Percentiles rank a stretch among this genome's conserved stretches.
These are phyloP conservation scores for Aristolochia californica DNA, from an alignment of 164 flowering plant genomes.

Conservation along the genomic window DNA sequence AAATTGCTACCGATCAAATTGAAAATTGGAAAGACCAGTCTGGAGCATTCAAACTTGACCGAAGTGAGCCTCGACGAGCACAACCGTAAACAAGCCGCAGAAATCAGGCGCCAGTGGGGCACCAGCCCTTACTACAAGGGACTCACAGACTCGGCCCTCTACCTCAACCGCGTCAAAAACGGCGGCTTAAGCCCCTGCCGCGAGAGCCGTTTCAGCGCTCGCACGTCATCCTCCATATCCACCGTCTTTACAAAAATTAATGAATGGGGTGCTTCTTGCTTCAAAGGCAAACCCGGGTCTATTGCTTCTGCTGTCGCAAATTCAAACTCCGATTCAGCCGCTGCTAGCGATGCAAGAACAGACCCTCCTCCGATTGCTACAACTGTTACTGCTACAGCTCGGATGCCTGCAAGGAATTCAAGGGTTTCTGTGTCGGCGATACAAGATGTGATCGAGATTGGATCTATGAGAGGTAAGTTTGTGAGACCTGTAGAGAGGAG, in stretches of 20 bases:
- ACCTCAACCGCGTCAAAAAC: constrained; percentile 6
- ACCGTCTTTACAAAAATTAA: not conserved
- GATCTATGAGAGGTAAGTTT: not conserved
- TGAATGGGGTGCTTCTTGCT: not conserved
- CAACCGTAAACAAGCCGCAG: constrained; percentile 8
- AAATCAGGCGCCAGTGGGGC: not conserved
- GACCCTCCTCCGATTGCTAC: not conserved
- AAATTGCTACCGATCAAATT: no score
- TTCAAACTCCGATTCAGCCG: not conserved
- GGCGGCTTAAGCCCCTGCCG: not conserved
- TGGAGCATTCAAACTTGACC: constrained; percentile 7
- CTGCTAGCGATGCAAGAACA: not conserved
- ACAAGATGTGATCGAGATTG: not conserved
- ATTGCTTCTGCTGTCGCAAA: no score
- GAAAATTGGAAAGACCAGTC: not conserved
- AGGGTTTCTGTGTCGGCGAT: constrained; percentile 3
- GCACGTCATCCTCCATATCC: not conserved
- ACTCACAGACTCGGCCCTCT: constrained; percentile 21
- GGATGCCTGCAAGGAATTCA: not conserved
- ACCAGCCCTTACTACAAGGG: constrained; percentile 35
- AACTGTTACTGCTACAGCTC: not conserved
- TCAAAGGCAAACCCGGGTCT: not conserved
- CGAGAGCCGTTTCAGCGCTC: not conserved
- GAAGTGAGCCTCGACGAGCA: constrained; percentile 21
- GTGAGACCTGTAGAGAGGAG: not conserved